Evolutionary conservation across 169 alveolate genomes (phyloP).

Genomic region (Amoebophrya sp.): DNA sequence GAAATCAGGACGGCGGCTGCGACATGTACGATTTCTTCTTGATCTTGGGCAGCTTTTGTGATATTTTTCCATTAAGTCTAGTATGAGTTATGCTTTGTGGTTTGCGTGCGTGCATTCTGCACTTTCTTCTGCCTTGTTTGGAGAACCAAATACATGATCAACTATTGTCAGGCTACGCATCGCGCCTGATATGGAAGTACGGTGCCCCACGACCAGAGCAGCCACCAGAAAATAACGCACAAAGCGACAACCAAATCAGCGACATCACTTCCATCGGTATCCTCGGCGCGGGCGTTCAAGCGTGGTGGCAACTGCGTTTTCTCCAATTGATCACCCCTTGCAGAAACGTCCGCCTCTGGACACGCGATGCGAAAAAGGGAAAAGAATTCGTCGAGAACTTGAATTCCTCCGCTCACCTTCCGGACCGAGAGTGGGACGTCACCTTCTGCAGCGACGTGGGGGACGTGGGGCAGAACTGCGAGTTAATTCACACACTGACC

Average conservation of each 20-base stretch:
- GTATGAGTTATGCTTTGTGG: neutral
- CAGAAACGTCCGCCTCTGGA: neutral
- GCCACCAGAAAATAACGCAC: neutral
- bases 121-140: neutral
- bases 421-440: neutral
- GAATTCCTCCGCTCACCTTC: neutral
- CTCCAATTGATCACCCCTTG: neutral
- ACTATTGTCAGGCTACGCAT: too few relatives aligned
- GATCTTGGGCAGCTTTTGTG: neutral
- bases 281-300: neutral
- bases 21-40: neutral
- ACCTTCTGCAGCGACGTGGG: neutral
- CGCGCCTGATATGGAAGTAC: neutral
- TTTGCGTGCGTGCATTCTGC: neutral
- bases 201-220: neutral
- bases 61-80: neutral
- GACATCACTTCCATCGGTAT: neutral
- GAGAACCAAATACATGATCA: neutral
- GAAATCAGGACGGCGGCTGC: conserved; percentile 19
- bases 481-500: neutral
- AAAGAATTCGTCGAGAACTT: neutral
- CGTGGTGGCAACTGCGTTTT: neutral
- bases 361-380: neutral
- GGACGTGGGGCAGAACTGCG: neutral
- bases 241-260: neutral